These are phyloP conservation scores for Mycena citricolor DNA, from an alignment of 1,284 basidiomycete species.

Conservation along the genomic window DNA sequence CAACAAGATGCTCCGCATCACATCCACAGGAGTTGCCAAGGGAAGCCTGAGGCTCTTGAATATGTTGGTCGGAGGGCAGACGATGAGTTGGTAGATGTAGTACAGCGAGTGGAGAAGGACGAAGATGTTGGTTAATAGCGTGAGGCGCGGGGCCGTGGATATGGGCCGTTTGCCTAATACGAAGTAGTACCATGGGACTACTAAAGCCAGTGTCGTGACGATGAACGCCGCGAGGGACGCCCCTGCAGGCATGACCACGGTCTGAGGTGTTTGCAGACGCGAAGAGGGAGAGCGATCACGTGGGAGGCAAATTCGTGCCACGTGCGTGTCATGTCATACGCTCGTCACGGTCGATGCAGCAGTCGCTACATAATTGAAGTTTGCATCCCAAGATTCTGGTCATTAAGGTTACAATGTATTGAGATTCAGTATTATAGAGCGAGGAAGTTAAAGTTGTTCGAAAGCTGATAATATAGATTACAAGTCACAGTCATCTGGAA, in stretches of 20 bases:
- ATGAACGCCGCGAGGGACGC: conserved; percentile 29
- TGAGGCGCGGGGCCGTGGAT: conserved; percentile 31
- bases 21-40: conserved; percentile 51
- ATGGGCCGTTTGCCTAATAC: conserved; percentile 24
- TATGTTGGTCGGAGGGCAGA: conserved; percentile 58
- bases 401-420: too few relatives aligned
- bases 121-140: conserved; percentile 33
- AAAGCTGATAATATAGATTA: too few relatives aligned
- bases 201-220: conserved; percentile 31
- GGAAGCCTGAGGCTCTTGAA: conserved; percentile 57
- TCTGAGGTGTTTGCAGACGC: too few relatives aligned
- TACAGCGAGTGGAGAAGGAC: conserved; percentile 58
- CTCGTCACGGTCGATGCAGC: too few relatives aligned
- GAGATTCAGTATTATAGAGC: too few relatives aligned
- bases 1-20: conserved; percentile 47
- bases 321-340: too few relatives aligned
- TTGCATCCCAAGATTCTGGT: too few relatives aligned
- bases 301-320: too few relatives aligned
- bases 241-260: conserved; percentile 22
- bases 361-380: too few relatives aligned
- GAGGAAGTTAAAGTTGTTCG: too few relatives aligned
- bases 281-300: too few relatives aligned
- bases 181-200: conserved; percentile 38
- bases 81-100: conserved; percentile 47
- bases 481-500: too few relatives aligned